A percentile compares a stretch with the other conserved stretches of the same genome.
These are phyloP conservation scores for Suillus variegatus DNA, from an alignment of 768 basidiomycete genomes.

Conservation along the genomic window DNA sequence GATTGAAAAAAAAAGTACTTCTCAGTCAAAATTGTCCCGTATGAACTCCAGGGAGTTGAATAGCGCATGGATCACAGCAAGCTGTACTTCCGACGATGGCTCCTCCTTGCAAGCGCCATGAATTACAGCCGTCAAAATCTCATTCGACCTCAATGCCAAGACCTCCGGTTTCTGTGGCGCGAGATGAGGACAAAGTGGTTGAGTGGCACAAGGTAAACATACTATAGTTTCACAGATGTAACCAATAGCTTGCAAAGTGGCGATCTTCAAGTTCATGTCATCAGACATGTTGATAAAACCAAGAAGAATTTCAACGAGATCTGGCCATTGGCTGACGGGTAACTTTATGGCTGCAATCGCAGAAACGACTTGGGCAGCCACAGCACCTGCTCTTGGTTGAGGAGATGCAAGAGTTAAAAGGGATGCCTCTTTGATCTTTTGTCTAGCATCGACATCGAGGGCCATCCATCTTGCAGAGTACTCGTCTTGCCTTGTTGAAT, in stretches of 20 bases:
- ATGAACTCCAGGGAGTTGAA: conserved; percentile 97
- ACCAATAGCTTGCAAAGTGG: conserved; percentile 93
- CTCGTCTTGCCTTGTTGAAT: conserved; percentile 70
- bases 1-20: conserved; percentile 49
- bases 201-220: conserved; percentile 37
- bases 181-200: conserved; percentile 11
- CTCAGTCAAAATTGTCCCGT: conserved; percentile 95
- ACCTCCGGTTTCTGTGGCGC: conserved; percentile 84
- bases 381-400: conserved; percentile 71
- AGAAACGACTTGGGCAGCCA: conserved; percentile 91
- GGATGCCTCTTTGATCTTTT: conserved; percentile 86
- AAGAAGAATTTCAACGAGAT: conserved; percentile 85
- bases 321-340: conserved; percentile 83
- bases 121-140: conserved; percentile 97
- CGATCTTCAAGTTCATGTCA: conserved; percentile 76
- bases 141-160: conserved; percentile 85
- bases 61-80: conserved; percentile 89
- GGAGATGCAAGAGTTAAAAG: conserved; percentile 81
- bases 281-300: conserved; percentile 78
- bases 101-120: conserved; percentile 98
- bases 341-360: conserved; percentile 95
- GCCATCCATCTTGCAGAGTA: conserved; percentile 80
- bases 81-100: conserved; percentile 84
- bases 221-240: conserved; percentile 98
- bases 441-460: conserved; percentile 63